Percentiles rank a stretch among this genome's conserved stretches.
Conservation (phyloP, 1,284 basidiomycete genomes). For the Marasmius tenuissimus region DNA sequence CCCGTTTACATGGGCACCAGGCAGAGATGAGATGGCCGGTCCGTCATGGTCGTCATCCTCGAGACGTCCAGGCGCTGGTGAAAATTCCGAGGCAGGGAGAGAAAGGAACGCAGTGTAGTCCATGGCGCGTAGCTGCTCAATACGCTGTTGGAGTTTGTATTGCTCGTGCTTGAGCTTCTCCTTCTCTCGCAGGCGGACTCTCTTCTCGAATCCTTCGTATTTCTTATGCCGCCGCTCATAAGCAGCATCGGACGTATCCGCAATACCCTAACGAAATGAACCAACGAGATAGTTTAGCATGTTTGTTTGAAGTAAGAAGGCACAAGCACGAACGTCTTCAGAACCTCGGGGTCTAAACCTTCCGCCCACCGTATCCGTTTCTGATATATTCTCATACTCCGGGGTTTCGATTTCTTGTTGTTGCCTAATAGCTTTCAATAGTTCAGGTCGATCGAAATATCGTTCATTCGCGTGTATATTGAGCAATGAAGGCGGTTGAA, state of each 20-base stretch:
- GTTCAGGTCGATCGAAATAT: slow-evolving; percentile 78
- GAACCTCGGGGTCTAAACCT: slow-evolving; percentile 63
- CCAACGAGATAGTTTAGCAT: slow-evolving; percentile 9
- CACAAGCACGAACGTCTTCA: slow-evolving; percentile 60
- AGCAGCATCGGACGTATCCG: slow-evolving; percentile 82
- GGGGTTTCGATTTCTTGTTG: slow-evolving; percentile 74
- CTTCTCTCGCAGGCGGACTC: slow-evolving; percentile 82
- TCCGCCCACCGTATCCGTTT: slow-evolving; percentile 60
- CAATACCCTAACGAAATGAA: slow-evolving; percentile 41
- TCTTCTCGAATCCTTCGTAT: slow-evolving; percentile 85
- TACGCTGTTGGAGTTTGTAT: slow-evolving; percentile 86
- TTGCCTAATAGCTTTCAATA: slow-evolving; percentile 65
- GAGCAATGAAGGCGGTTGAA: slow-evolving; percentile 41
- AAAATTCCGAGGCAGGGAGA: slow-evolving; percentile 58
- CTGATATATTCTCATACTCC: slow-evolving; percentile 57
- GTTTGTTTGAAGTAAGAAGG: slow-evolving; percentile 13
- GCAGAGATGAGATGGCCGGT: slow-evolving; percentile 20
- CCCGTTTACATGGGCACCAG: slow-evolving; percentile 39
- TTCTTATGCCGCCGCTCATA: slow-evolving; percentile 85
- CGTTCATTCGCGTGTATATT: slow-evolving; percentile 63
- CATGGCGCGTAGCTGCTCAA: slow-evolving; percentile 80
- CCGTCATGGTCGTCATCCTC: slow-evolving; percentile 27
- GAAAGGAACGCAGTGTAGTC: slow-evolving; percentile 67
- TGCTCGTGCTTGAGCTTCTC: slow-evolving; percentile 90
- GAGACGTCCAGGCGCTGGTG: slow-evolving; percentile 28